Evolutionary conservation across 129 eudicot genomes (phyloP), one percentile per base, ranked within the genome.

Genomic region (Pulicaria dysenterica): DNA sequence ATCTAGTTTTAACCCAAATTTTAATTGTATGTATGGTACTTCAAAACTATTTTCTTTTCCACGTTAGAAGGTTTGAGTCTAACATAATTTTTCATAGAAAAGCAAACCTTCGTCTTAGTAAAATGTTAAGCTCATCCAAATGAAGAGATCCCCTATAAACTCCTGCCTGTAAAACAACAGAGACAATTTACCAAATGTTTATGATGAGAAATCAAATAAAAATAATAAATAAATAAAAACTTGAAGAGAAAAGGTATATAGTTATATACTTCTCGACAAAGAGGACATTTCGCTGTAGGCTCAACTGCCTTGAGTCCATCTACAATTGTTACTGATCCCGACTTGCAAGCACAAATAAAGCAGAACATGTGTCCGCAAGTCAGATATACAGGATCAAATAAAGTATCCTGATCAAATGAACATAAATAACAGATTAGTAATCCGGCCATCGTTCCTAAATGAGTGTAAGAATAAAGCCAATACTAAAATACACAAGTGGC

Each of bases 301-400:
- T 81, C 17, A 47, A 94, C 83, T 67, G 83, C 96, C 79, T 88
- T 74, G n/a, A 95, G 78, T 76, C 97, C 99, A 56, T 95, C 96
- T 19, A 95, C 96, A 54, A 91, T 84, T 38, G 89, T 95, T 74
- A 91, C 99, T 49, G 97, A 90, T 69, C 85, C 96, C 55, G 96
- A 85, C 49, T 89, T 88, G 79, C 99, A 95, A 49, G 99, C 91
- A 73, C 99, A 95, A 83, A 85, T 86, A 79, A 86, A 86, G 79
- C 99, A 95, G 78, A 88, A 86, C 71, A 95, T 88, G 70, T 95
- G 99, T 60, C 99, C 97, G 68, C 99, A 95, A 2, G 85, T 81
- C 70, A 90, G 82, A 84, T 95, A 87, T 34, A 95, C 94, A 1
- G 99, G 95, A 65, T 95, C 99, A 66, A 95, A 95, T 31, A 95